Evolutionary conservation across 805 yeast species (phyloP).

Genomic region (Lipomyces yamanashiensis): DNA sequence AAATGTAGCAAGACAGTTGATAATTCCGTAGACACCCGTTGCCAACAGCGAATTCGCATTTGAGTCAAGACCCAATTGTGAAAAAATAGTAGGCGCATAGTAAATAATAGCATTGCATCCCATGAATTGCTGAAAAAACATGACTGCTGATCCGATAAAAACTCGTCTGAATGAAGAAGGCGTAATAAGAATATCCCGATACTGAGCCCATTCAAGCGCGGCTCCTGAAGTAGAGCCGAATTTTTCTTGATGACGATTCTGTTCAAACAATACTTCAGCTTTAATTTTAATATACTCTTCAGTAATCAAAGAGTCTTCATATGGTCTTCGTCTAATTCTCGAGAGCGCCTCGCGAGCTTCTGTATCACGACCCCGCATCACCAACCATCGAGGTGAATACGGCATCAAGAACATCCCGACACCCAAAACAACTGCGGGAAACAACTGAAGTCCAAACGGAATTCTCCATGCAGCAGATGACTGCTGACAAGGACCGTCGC

Average conservation of each 20-base stretch:
- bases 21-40: conserved; percentile 52
- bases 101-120: conserved; percentile 44
- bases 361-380: conserved; percentile 59
- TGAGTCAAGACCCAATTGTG: conserved; percentile 55
- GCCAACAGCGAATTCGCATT: conserved; percentile 52
- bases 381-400: conserved; percentile 58
- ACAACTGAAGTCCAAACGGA: conserved; percentile 62
- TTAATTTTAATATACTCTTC: conserved; percentile 16
- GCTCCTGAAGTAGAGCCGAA: conserved; percentile 5
- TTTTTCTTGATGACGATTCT: conserved; percentile 7
- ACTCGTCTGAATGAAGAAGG: conserved; percentile 13
- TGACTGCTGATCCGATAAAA: conserved; percentile 19
- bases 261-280: conserved; percentile 19
- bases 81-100: conserved; percentile 53
- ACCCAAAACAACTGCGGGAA: conserved; percentile 56
- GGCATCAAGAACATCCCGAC: conserved; percentile 49
- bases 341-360: conserved; percentile 50
- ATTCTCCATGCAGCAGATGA: conserved; percentile 59
- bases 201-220: not conserved
- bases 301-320: conserved; percentile 22
- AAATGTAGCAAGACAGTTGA: conserved; percentile 55
- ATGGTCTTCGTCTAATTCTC: conserved; percentile 6
- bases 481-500: conserved; percentile 29
- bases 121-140: conserved; percentile 22
- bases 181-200: conserved; percentile 1